Percentiles rank a stretch among this genome's conserved stretches.
phyloP scores from a whole-genome alignment of 164 flowering plant genomes.

The Vitis labrusca region DNA sequence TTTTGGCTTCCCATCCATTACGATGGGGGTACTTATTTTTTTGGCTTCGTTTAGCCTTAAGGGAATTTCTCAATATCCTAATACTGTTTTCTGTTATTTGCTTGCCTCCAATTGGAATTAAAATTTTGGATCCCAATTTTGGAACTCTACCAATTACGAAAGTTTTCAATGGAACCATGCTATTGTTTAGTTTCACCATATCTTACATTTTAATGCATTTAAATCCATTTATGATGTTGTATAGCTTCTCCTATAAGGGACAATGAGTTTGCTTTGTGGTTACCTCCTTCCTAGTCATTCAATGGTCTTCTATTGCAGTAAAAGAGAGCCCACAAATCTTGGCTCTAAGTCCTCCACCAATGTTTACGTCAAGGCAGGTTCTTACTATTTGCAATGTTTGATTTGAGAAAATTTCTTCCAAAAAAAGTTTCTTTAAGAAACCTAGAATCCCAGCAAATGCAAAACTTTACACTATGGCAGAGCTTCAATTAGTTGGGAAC shows the following conservation, averaged over 20 bases:
- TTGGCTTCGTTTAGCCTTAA: no score
- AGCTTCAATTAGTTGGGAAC: slow-evolving; percentile 75
- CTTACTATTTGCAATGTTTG: slow-evolving; percentile 32
- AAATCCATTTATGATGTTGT: no score
- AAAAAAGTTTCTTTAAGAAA: slow-evolving; percentile 48
- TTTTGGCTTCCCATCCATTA: no score
- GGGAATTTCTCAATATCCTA: no score
- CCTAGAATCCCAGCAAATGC: slow-evolving; percentile 31
- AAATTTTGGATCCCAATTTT: no score
- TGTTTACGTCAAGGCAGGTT: slow-evolving; percentile 22
- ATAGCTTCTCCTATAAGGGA: no score
- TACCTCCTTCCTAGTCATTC: slow-evolving; percentile 12
- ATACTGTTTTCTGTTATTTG: no score
- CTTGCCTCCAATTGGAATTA: no score
- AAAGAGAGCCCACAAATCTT: slow-evolving; percentile 36
- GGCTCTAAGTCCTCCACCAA: slow-evolving; percentile 32
- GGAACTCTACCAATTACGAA: no score
- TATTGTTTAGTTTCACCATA: no score
- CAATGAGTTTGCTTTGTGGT: background rate
- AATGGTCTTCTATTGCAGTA: slow-evolving; percentile 22
- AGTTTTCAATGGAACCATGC: background rate
- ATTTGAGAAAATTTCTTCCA: slow-evolving; percentile 20
- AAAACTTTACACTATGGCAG: slow-evolving; percentile 51
- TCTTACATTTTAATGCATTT: no score
- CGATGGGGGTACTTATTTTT: no score